phyloP scores from a whole-genome alignment of 208 protist genomes.

The Wallacemonas sp. region DNA sequence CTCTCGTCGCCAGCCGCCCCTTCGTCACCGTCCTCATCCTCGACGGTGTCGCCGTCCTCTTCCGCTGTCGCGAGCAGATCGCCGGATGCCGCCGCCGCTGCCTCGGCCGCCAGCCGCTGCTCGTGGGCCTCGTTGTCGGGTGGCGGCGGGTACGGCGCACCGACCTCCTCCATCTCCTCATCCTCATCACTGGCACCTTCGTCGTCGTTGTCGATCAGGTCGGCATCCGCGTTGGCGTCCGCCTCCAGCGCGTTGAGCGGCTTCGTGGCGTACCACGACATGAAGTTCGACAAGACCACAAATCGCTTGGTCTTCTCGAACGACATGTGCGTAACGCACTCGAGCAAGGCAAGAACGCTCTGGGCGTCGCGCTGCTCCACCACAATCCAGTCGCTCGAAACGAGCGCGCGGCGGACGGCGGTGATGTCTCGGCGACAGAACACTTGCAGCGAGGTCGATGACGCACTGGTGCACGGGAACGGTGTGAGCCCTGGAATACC shows the following conservation, averaged over 20 bases:
- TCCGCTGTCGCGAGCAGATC: constrained; percentile 2
- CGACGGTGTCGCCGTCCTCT: constrained; percentile 17
- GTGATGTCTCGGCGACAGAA: constrained; percentile 67
- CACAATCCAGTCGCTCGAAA: constrained; percentile 77
- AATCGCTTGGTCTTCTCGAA: constrained; percentile 78
- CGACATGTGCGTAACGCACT: constrained; percentile 60
- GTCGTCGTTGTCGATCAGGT: constrained; percentile 22
- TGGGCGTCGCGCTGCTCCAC: constrained; percentile 80
- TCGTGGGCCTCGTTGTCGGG: constrained; percentile 26
- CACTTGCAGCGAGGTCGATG: constrained; percentile 16
- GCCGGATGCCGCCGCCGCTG: constrained; percentile 19
- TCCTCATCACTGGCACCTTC: constrained; percentile 21
- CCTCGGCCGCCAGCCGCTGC: constrained; percentile 29
- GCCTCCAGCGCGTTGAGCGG: constrained; percentile 38
- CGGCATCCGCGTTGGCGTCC: constrained; percentile 27
- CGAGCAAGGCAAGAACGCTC: constrained; percentile 82
- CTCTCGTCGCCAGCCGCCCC: constrained; percentile 19
- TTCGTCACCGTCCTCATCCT: constrained; percentile 23
- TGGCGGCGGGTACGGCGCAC: constrained; percentile 43
- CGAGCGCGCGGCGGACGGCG: constrained; percentile 57
- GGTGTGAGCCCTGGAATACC: neutral
- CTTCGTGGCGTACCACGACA: constrained; percentile 90
- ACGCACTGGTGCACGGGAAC: constrained; percentile 3
- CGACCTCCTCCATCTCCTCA: constrained; percentile 22
- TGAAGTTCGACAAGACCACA: constrained; percentile 85